phyloP scores from a whole-genome alignment of 495 filamentous ascomycete species.

The Rhypophila decipiens region DNA sequence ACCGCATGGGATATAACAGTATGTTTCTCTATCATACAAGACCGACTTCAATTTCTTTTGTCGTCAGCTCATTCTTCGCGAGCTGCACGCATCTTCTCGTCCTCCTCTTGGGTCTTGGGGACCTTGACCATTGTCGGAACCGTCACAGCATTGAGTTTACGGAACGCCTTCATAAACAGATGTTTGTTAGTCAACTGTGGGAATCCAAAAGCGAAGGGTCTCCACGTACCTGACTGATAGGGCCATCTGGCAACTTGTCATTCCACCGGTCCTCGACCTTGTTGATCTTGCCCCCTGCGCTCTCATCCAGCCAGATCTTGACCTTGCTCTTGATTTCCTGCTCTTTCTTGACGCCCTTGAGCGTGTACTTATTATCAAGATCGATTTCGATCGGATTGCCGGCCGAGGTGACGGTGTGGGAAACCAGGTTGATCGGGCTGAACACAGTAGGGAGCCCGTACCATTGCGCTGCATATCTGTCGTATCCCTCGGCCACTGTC shows the following conservation, averaged over 20 bases:
- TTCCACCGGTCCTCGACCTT: slow-evolving; percentile 54
- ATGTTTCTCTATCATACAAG: too few relatives aligned
- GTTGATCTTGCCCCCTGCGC: slow-evolving; percentile 39
- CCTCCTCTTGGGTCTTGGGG: slow-evolving; percentile 51
- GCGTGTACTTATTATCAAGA: slow-evolving; percentile 44
- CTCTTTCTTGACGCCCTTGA: slow-evolving; percentile 47
- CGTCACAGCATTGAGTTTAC: slow-evolving; percentile 48
- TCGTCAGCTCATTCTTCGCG: too few relatives aligned
- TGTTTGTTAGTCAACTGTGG: slow-evolving; percentile 18
- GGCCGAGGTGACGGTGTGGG: slow-evolving; percentile 41
- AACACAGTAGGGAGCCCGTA: slow-evolving; percentile 25
- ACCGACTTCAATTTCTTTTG: too few relatives aligned
- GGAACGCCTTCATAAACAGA: slow-evolving; percentile 41
- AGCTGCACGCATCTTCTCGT: slow-evolving; percentile 31
- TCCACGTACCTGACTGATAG: slow-evolving; percentile 41
- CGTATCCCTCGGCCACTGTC: slow-evolving; percentile 44
- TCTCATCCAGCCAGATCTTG: slow-evolving; percentile 34
- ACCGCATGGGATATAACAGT: too few relatives aligned
- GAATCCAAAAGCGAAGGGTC: slow-evolving; percentile 11
- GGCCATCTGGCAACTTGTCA: slow-evolving; percentile 43
- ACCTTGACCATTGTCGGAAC: slow-evolving; percentile 52
- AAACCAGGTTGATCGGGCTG: slow-evolving; percentile 33
- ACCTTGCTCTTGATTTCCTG: slow-evolving; percentile 46
- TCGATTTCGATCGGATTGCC: slow-evolving; percentile 52
- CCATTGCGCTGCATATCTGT: slow-evolving; percentile 49